Evolutionary conservation across 176 grass and related monocot species (phyloP).

Genomic region (Phragmites australis): DNA sequence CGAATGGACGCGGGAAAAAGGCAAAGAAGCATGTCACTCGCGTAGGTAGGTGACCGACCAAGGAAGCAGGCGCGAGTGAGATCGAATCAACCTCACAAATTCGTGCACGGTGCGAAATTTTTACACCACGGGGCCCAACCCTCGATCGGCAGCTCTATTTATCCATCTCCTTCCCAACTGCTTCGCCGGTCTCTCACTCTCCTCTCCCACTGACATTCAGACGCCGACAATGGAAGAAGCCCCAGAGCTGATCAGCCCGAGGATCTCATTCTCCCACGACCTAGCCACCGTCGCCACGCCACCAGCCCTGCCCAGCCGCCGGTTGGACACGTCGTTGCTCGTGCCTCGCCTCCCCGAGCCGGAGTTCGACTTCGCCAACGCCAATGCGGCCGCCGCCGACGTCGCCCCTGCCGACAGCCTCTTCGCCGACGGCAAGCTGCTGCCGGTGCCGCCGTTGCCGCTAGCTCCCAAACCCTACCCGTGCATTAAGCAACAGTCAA

Average conservation of each 20-base stretch:
- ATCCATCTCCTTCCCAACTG: conserved; percentile 24
- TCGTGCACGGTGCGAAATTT: conserved; percentile 52
- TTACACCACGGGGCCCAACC: conserved; percentile 19
- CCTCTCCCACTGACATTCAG: neutral
- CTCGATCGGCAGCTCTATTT: conserved; percentile 25
- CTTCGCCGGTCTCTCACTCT: neutral
- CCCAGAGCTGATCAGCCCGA: conserved; percentile 48
- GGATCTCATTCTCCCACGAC: conserved; percentile 75
- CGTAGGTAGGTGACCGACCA: conserved; percentile 54
- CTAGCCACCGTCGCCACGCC: neutral
- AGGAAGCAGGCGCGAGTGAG: conserved; percentile 36
- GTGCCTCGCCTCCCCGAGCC: neutral
- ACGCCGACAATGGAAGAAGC: conserved; percentile 16
- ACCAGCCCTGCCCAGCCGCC: neutral
- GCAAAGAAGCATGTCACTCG: neutral
- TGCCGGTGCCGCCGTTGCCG: conserved; percentile 45
- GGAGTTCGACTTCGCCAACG: conserved; percentile 54
- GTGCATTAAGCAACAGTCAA: neutral
- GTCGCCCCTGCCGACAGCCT: conserved; percentile 56
- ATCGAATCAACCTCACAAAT: conserved; percentile 43
- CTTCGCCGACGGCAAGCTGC: conserved; percentile 58
- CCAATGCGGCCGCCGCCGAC: conserved; percentile 15
- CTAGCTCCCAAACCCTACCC: neutral
- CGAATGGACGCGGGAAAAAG: neutral
- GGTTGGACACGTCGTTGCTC: conserved; percentile 27